phyloP scores from a whole-genome alignment of 208 protist genomes.

The Leishmania martiniquensis region DNA sequence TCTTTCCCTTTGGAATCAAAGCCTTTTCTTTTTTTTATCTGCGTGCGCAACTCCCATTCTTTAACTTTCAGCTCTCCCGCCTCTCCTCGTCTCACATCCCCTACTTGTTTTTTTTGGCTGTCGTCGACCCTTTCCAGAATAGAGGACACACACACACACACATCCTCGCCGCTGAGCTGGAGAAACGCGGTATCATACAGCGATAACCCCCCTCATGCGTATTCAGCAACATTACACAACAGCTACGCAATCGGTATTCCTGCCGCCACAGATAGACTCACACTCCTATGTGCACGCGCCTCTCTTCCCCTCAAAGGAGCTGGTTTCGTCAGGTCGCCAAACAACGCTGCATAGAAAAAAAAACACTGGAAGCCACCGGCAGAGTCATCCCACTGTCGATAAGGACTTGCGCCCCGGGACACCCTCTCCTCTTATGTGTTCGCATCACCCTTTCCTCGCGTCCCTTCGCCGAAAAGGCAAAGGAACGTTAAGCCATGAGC shows the following conservation, averaged over 20 bases:
- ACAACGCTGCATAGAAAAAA: conserved; percentile 2
- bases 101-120: no score
- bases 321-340: no score
- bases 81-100: no score
- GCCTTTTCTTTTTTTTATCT: background rate
- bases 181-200: background rate
- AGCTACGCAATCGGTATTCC: no score
- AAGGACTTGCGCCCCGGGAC: background rate
- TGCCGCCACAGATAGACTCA: background rate
- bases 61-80: background rate
- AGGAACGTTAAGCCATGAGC: no score
- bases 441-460: background rate
- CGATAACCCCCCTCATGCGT: no score
- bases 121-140: no score
- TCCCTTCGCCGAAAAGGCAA: no score
- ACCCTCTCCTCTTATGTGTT: background rate
- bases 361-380: background rate
- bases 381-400: background rate
- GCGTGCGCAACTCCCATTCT: background rate
- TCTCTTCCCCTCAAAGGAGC: no score
- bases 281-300: background rate
- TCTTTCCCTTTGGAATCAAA: background rate
- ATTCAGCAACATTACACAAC: no score
- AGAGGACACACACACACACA: no score
- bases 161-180: no score